Percentiles rank a stretch among this genome's conserved stretches.
These are phyloP conservation scores for Blepharisma japonicum DNA, from an alignment of 73 alveolate genomes.

Conservation along the genomic window DNA sequence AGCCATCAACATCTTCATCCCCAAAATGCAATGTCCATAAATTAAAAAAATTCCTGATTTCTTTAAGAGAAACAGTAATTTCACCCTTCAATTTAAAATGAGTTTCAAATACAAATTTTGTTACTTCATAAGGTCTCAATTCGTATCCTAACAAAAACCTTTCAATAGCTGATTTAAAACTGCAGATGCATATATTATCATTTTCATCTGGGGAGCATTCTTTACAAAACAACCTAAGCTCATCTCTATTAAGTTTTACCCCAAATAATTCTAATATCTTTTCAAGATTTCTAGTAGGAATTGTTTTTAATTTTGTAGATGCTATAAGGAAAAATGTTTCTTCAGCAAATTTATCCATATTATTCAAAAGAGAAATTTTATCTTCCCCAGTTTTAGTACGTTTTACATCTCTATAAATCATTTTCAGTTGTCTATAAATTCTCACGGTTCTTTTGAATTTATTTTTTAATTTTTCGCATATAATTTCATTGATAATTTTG, in stretches of 20 bases:
- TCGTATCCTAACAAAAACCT: constrained; percentile 20
- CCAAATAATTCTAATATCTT: background rate
- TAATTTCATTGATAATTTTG: background rate
- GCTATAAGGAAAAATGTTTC: constrained; percentile 6
- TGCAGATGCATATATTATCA: background rate
- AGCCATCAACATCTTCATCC: background rate
- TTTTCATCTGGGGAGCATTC: constrained; percentile 25
- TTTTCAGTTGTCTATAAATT: constrained; percentile 24
- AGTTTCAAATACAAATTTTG: too few species aligned
- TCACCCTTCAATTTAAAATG: too few species aligned
- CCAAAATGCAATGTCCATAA: background rate
- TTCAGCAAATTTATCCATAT: constrained; percentile 20
- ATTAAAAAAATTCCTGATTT: background rate
- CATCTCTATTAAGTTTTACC: background rate
- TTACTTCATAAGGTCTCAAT: background rate
- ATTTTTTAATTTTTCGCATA: background rate
- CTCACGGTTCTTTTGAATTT: background rate
- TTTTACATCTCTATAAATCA: constrained; percentile 15
- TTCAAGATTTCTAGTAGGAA: too few species aligned
- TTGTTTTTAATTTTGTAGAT: too few species aligned
- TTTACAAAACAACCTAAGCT: constrained; percentile 13
- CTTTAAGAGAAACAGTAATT: background rate
- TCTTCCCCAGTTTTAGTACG: background rate
- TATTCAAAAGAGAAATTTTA: background rate
- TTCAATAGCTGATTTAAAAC: constrained; percentile 15